Base-by-base conservation (phyloP, 2,329 filamentous ascomycete species). In the Colletotrichum lupini region DNA sequence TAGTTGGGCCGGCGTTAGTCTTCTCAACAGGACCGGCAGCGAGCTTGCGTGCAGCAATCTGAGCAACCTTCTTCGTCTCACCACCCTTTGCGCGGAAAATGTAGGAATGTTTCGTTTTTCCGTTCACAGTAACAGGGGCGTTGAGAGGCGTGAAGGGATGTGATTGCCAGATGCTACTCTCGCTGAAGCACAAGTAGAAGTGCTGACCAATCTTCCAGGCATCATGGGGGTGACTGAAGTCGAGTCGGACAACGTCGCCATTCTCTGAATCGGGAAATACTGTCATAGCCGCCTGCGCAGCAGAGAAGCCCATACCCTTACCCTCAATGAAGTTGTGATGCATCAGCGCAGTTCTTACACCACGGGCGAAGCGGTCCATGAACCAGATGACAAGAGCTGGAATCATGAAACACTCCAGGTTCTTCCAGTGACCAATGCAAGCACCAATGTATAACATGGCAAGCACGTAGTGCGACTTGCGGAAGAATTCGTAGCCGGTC, bases 401-500 rank as follows among this genome's bases (percentile, higher is more conserved):
- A 57, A 93, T 86, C 79, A 95, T 86, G 83, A 92, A 95, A 79
- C 91, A 93, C 59, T 88, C 86, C 4, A 95, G 84, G 63, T 91
- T 84, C 63, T 86, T 80, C 93, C 93, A 95, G 79, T 95, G 93
- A 1, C 88, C 93, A 88, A 92, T 94, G 81, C 92, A 92, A 3
- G 92, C 92, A 5, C 92, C 93, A 14, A 95, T 89, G 80, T 94
- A 95, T 5, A 95, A 80, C 83, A 93, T 90, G 12, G 93, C 93
- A 2, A 95, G 84, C 14, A 94, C 84, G 76, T 94, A 94, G 79
- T 95, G 93, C 0, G 89, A 83, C 79, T 94, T 94, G 74, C 92
- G 88, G 85, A 95, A 95, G 81, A 93, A 91, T 77, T 95, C 93
- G 80, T 95, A 94, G 3, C 93, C 93, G 0, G 92, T 94, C 60